Conservation (phyloP, 2,329 filamentous ascomycete species). For the Aspergillus aculeatinus region DNA sequence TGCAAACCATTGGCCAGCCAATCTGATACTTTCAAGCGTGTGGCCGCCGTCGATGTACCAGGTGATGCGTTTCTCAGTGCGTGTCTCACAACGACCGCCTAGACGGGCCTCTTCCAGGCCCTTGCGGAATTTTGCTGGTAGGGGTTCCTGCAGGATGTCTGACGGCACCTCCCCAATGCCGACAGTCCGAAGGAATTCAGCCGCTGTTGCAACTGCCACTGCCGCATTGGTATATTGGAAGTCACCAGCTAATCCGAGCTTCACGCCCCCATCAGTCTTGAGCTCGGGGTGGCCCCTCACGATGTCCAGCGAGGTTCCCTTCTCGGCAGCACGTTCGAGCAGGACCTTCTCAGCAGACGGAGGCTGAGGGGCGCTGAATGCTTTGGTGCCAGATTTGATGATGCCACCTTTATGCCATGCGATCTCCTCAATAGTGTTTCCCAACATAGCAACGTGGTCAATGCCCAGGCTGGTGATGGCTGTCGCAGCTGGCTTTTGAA, state of each 20-base stretch:
- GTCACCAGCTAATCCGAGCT: constrained; percentile 59
- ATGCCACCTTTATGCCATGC: constrained; percentile 93
- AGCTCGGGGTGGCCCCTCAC: constrained; percentile 51
- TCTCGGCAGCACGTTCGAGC: constrained; percentile 54
- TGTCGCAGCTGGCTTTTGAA: constrained; percentile 67
- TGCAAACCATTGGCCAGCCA: constrained; percentile 76
- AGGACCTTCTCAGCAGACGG: constrained; percentile 57
- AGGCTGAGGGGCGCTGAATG: constrained; percentile 63
- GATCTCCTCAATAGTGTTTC: constrained; percentile 75
- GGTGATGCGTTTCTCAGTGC: constrained; percentile 56
- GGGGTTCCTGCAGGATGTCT: constrained; percentile 37
- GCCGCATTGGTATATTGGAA: constrained; percentile 65
- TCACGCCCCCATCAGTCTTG: constrained; percentile 43
- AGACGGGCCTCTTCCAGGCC: constrained; percentile 68
- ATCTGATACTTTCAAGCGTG: constrained; percentile 76
- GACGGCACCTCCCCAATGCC: constrained; percentile 38
- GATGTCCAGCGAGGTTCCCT: constrained; percentile 48
- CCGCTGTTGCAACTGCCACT: constrained; percentile 54
- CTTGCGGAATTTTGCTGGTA: constrained; percentile 62
- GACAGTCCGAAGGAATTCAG: constrained; percentile 39
- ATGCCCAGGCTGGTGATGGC: constrained; percentile 80
- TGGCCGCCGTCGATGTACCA: constrained; percentile 91
- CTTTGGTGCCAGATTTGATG: constrained; percentile 66
- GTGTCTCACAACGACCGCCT: constrained; percentile 74
- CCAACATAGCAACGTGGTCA: constrained; percentile 80